Conservation (phyloP, 2,329 filamentous ascomycete genomes). For the Aureobasidium sp. region DNA sequence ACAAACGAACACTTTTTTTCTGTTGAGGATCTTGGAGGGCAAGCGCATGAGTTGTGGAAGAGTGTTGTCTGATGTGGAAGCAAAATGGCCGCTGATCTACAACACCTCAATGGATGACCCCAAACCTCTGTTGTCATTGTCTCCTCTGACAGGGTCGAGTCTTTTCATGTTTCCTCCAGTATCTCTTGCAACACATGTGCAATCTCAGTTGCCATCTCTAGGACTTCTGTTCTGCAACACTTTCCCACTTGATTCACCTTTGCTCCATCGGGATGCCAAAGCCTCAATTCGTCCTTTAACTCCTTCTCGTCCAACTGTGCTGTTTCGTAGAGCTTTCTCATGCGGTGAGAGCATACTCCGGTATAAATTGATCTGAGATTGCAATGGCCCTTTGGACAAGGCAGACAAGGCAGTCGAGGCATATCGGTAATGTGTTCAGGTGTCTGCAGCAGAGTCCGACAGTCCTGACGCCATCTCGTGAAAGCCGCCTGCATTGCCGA, state of each 20-base stretch:
- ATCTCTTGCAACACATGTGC: not conserved
- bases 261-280: not conserved
- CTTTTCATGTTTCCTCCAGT: not conserved
- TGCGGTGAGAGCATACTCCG: not conserved
- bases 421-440: not conserved
- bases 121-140: not conserved
- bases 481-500: not conserved
- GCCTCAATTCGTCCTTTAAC: not conserved
- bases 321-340: not conserved
- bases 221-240: not conserved
- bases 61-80: not conserved
- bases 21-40: not conserved
- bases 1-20: not conserved
- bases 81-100: not conserved
- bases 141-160: not conserved
- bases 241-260: not conserved
- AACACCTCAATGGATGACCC: too few relatives aligned
- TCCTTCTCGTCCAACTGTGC: not conserved
- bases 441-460: not conserved
- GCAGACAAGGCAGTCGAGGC: not conserved
- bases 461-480: not conserved
- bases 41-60: not conserved
- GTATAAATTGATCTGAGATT: too few relatives aligned
- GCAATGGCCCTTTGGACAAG: not conserved
- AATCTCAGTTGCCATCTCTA: not conserved